phyloP scores from a whole-genome alignment of 2,329 filamentous ascomycete species.

The Daldinia eschscholtzii region DNA sequence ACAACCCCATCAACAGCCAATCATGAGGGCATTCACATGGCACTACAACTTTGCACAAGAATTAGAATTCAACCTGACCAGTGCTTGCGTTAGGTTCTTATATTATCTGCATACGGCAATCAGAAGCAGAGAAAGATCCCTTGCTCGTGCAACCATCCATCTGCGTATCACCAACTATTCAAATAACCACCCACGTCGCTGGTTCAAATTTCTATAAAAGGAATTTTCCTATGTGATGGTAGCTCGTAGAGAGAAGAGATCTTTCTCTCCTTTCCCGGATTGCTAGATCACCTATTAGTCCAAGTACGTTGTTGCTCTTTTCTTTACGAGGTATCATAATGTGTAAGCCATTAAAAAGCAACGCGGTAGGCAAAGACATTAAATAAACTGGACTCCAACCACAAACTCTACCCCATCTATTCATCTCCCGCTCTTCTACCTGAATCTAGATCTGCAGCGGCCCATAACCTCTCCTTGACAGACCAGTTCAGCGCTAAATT shows the following conservation, averaged over 20 bases:
- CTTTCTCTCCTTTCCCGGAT: constrained; percentile 17
- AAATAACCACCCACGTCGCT: constrained; percentile 24
- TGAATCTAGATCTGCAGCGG: constrained; percentile 90
- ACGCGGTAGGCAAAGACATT: constrained; percentile 43
- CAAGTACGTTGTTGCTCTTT: constrained; percentile 45
- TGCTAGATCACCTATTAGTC: constrained; percentile 37
- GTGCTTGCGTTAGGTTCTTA: constrained; percentile 27
- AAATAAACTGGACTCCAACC: constrained; percentile 31
- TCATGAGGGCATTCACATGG: neutral
- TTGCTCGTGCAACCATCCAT: constrained; percentile 41
- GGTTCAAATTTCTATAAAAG: constrained; percentile 20
- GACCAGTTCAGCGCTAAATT: constrained; percentile 98
- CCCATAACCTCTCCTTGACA: constrained; percentile 99
- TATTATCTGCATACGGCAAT: constrained; percentile 28
- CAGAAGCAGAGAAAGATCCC: constrained; percentile 25
- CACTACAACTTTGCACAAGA: neutral
- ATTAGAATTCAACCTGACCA: constrained; percentile 1
- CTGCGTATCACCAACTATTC: constrained; percentile 26
- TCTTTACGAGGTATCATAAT: constrained; percentile 47
- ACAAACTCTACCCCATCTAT: constrained; percentile 33
- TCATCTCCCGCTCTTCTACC: constrained; percentile 57
- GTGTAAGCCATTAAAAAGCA: constrained; percentile 45
- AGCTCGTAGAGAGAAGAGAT: constrained; percentile 30
- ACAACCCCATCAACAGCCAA: neutral
- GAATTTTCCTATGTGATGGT: constrained; percentile 11